A percentile compares a stretch with the other conserved stretches of the same genome.
These are phyloP conservation scores for Bassia scoparia DNA, from an alignment of 148 eudicot genomes.

Conservation along the genomic window DNA sequence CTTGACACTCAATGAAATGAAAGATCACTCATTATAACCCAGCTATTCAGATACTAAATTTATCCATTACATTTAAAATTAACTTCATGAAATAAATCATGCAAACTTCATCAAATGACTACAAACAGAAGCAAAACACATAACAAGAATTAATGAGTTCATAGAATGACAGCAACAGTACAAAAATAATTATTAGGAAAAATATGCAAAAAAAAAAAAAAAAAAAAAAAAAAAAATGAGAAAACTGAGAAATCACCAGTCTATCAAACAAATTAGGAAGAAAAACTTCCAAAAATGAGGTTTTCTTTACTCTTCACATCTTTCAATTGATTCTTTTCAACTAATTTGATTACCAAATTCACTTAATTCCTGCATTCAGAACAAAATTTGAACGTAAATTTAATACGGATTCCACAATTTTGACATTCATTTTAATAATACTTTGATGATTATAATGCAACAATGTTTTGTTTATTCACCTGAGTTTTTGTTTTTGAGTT, in stretches of 20 bases:
- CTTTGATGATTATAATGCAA: too few relatives aligned
- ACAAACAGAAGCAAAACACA: background rate
- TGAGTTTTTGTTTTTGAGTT: too few relatives aligned
- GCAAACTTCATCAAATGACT: background rate
- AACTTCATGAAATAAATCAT: background rate
- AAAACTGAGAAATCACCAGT: slow-evolving; percentile 30
- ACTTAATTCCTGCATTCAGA: background rate
- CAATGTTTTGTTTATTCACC: too few relatives aligned
- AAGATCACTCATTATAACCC: background rate
- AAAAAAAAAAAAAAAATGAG: background rate
- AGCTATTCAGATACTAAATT: background rate
- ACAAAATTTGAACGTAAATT: background rate
- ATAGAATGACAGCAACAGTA: background rate
- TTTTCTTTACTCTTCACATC: slow-evolving; percentile 36
- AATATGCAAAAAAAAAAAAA: background rate
- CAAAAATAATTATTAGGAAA: background rate
- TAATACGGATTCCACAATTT: too few relatives aligned
- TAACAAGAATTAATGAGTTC: background rate
- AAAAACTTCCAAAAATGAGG: slow-evolving; percentile 58
- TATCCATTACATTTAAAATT: background rate
- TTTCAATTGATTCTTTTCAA: background rate
- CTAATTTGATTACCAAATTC: background rate
- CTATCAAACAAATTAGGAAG: slow-evolving; percentile 45
- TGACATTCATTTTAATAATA: too few relatives aligned
- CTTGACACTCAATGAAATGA: background rate